Percentiles rank a stretch among this genome's conserved stretches.
Evolutionary conservation across 805 yeast species (phyloP).

Genomic region (Jamesozyma piceae): DNA sequence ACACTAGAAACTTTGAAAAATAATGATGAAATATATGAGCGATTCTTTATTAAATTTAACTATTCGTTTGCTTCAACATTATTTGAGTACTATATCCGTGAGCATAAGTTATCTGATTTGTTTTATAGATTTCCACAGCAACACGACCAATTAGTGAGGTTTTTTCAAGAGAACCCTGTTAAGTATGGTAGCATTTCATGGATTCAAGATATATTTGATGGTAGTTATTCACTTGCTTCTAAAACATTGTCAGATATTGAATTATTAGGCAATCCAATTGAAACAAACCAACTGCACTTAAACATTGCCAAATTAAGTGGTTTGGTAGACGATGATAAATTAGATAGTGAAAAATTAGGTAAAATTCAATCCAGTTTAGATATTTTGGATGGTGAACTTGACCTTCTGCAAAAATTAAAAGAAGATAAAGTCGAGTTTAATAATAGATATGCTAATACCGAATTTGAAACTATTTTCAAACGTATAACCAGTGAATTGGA

Average conservation of each 20-base stretch:
- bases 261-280: constrained; percentile 34
- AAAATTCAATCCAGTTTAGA: constrained; percentile 45
- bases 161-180: constrained; percentile 37
- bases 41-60: constrained; percentile 53
- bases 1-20: constrained; percentile 32
- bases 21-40: constrained; percentile 36
- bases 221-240: constrained; percentile 44
- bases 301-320: constrained; percentile 66
- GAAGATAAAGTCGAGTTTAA: constrained; percentile 18
- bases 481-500: constrained; percentile 20
- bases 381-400: constrained; percentile 41
- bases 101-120: constrained; percentile 44
- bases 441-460: constrained; percentile 16
- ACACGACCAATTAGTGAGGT: constrained; percentile 40
- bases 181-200: constrained; percentile 54
- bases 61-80: constrained; percentile 59
- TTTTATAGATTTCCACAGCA: constrained; percentile 50
- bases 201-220: constrained; percentile 54
- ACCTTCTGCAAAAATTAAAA: constrained; percentile 26
- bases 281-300: constrained; percentile 42
- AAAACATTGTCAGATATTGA: constrained; percentile 37
- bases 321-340: constrained; percentile 32
- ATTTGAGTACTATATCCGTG: constrained; percentile 47
- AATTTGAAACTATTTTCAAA: constrained; percentile 17
- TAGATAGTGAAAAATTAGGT: constrained; percentile 18